Evolutionary conservation across 306 rosid species (phyloP), one percentile per base, ranked within the genome.

Genomic region (Cercis canadensis): DNA sequence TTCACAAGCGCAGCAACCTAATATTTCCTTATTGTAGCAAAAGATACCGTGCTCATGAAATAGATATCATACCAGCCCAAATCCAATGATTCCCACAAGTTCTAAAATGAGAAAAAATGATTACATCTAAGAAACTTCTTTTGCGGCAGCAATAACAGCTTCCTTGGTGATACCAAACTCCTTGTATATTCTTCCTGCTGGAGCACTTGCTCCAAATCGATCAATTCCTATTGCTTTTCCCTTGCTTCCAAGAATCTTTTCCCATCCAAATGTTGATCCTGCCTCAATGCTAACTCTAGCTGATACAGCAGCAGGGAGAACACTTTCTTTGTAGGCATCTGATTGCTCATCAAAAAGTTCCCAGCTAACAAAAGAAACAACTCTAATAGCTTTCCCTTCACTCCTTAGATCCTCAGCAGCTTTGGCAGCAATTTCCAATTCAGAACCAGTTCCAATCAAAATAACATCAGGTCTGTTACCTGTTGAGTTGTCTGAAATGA

Each of bases 281-380:
- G 99, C 99, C 82, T 95, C 97, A 64, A 92, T 89, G 89, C 99
- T 95, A 60, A 95, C 97, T 83, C 99, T 85, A 37, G 97, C 96
- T 19, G 99, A 2, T 56, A 95, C 97, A 6, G 92, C 74, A 14
- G 84, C 85, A 4, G 99, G 99, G 65, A 95, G 88, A 75, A 95
- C 97, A 67, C 96, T 91, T 80, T 95, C 96, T 92, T 95, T 95
- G 86, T 95, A 95, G 36, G 69, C 90, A 77, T 82, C 93, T 31
- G 99, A 89, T 73, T 95, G 99, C 0, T 85, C 96, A 4, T 89
- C 87, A 75, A 86, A 95, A 81, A 95, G 97, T 76, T 95, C 99
- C 99, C 99, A 95, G 73, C 92, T 78, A 46, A 92, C 92, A 15
- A 95, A 72, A 55, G 99, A 95, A 69, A 92, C 97, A 71, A 92